Evolutionary conservation across 192 early-diverging fungal species (phyloP).

Genomic region (Mortierella alpina): DNA sequence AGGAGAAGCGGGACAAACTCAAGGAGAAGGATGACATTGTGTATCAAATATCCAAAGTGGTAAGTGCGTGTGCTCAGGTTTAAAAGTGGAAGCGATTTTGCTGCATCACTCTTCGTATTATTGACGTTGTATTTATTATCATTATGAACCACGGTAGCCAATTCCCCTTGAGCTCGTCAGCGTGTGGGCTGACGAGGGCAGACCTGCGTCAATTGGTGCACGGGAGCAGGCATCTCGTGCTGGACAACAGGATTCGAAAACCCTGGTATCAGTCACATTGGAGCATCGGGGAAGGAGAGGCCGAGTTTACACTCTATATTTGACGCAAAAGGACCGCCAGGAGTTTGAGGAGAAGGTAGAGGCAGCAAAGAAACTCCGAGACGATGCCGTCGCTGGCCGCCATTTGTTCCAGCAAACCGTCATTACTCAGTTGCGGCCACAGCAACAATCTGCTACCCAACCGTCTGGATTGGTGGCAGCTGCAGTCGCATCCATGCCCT

Average conservation of each 20-base stretch:
- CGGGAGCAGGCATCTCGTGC: not conserved
- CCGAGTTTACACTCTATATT: slow-evolving; percentile 8
- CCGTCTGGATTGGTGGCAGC: not conserved
- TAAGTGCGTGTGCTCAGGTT: not conserved
- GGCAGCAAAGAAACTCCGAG: slow-evolving; percentile 5
- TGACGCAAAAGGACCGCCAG: slow-evolving; percentile 16
- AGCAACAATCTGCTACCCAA: not conserved
- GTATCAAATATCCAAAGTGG: slow-evolving; percentile 35
- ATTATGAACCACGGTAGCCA: slow-evolving; percentile 56
- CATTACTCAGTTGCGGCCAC: slow-evolving; percentile 19
- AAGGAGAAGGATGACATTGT: slow-evolving; percentile 66
- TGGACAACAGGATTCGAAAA: slow-evolving; percentile 6
- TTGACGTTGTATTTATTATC: not conserved
- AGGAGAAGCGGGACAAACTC: slow-evolving; percentile 66
- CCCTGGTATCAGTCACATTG: slow-evolving; percentile 14
- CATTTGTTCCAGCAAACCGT: slow-evolving; percentile 21
- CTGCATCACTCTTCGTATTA: not conserved
- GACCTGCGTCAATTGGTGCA: not conserved
- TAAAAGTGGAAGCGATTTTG: not conserved
- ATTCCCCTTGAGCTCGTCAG: slow-evolving; percentile 82
- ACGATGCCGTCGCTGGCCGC: not conserved
- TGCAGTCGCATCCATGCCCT: not conserved
- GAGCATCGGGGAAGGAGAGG: slow-evolving; percentile 26
- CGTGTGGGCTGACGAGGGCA: slow-evolving; percentile 64
- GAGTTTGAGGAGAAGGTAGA: slow-evolving; percentile 14